Evolutionary conservation across 768 basidiomycete species (phyloP).

Genomic region (Suillus clintonianus): DNA sequence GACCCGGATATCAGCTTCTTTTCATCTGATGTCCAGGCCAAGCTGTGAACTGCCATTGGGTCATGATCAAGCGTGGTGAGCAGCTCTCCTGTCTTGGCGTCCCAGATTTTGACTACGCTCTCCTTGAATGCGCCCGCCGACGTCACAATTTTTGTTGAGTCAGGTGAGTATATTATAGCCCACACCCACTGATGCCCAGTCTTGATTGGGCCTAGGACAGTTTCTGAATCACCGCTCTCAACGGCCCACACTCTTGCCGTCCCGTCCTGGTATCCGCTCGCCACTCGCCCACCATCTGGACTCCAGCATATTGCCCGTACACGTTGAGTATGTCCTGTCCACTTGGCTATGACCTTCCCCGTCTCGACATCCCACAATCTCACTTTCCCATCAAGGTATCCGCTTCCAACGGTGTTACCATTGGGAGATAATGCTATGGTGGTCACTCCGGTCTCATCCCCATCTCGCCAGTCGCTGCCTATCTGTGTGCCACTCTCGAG

Average conservation of each 20-base stretch:
- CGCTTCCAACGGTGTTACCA: not conserved
- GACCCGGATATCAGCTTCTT: not conserved
- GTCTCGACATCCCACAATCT: not conserved
- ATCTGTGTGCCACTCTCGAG: not conserved
- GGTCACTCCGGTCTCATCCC: not conserved
- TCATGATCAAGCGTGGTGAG: not conserved
- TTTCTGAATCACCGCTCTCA: not conserved
- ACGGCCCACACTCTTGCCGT: not conserved
- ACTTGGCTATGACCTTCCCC: not conserved
- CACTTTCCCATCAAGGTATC: not conserved
- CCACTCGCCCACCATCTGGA: not conserved
- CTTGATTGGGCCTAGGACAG: not conserved
- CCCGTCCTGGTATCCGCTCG: not conserved
- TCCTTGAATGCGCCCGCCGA: not conserved
- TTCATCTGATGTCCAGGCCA: slow-evolving; percentile 1
- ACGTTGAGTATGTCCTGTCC: not conserved
- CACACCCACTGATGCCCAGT: not conserved
- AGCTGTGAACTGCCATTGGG: not conserved
- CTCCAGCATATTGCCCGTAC: not conserved
- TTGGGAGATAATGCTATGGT: not conserved
- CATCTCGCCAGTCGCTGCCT: not conserved
- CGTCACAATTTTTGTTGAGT: not conserved
- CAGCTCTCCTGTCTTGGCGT: not conserved
- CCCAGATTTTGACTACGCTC: not conserved
- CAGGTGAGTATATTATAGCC: not conserved